phyloP scores from a whole-genome alignment of 2,329 filamentous ascomycete species.

The Chaetothyriales sp. region DNA sequence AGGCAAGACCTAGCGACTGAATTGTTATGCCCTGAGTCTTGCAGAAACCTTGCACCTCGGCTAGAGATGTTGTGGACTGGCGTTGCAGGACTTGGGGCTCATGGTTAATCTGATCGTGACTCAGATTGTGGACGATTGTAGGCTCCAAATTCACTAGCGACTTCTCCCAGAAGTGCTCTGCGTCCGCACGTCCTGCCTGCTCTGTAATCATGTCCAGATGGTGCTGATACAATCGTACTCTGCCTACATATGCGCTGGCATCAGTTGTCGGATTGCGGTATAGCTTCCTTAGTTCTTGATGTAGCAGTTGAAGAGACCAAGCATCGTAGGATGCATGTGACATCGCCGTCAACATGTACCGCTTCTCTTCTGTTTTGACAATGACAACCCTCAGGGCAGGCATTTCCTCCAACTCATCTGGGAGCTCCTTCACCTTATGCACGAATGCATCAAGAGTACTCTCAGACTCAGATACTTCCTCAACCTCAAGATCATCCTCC shows the following conservation, averaged over 20 bases:
- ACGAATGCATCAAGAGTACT: background rate
- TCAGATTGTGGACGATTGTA: background rate
- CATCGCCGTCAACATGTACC: conserved; percentile 50
- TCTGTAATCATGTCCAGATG: conserved; percentile 44
- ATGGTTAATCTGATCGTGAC: background rate
- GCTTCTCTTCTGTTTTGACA: background rate
- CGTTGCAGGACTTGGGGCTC: conserved; percentile 32
- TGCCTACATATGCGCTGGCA: background rate
- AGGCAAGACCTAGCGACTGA: conserved; percentile 62
- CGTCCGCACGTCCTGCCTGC: conserved; percentile 33
- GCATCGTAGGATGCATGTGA: conserved; percentile 85
- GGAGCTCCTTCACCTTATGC: background rate
- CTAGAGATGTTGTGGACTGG: conserved; percentile 29
- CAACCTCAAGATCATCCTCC: conserved; percentile 23
- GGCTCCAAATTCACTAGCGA: conserved; percentile 35
- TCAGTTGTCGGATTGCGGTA: conserved; percentile 1
- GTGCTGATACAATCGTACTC: conserved; percentile 15
- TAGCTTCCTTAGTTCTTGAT: conserved; percentile 38
- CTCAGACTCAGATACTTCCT: background rate
- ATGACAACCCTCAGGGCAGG: background rate
- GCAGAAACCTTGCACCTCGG: conserved; percentile 46
- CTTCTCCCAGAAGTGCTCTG: conserved; percentile 55
- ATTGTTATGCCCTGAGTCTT: conserved; percentile 53
- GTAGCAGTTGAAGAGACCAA: conserved; percentile 63
- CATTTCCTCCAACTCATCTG: background rate